phyloP scores from a whole-genome alignment of 2,329 filamentous ascomycete species.

The Calonectria hongkongensis region DNA sequence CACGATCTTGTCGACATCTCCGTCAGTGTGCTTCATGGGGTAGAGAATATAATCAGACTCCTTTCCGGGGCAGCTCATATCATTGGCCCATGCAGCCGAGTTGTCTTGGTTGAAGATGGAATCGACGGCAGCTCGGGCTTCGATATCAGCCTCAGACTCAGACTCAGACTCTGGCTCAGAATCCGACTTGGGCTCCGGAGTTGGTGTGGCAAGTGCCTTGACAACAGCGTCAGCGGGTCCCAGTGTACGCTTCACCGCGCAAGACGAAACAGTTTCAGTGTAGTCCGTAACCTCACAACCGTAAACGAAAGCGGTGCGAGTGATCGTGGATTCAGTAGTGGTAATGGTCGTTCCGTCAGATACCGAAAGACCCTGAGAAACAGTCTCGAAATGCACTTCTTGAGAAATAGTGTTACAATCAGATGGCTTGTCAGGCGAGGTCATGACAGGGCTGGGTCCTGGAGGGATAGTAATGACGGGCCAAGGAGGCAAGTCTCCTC shows the following conservation, averaged over 20 bases:
- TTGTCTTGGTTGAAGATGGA: constrained; percentile 26
- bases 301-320: not conserved
- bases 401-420: constrained; percentile 8
- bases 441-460: not conserved
- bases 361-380: constrained; percentile 5
- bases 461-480: constrained; percentile 1
- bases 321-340: constrained; percentile 1
- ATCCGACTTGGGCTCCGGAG: not conserved
- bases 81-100: constrained; percentile 9
- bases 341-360: constrained; percentile 10
- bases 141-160: not conserved
- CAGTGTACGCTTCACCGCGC: constrained; percentile 12
- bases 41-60: constrained; percentile 26
- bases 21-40: constrained; percentile 3
- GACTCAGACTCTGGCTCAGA: not conserved
- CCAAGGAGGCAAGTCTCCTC: constrained; percentile 19
- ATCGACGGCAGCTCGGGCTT: not conserved
- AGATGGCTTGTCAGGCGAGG: not conserved
- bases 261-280: constrained; percentile 13
- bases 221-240: not conserved
- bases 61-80: constrained; percentile 16
- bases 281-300: constrained; percentile 8
- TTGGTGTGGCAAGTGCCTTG: not conserved
- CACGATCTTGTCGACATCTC: not conserved
- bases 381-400: constrained; percentile 15